phyloP scores from a whole-genome alignment of 345 rosid genomes.

The Rhodamnia argentea region DNA sequence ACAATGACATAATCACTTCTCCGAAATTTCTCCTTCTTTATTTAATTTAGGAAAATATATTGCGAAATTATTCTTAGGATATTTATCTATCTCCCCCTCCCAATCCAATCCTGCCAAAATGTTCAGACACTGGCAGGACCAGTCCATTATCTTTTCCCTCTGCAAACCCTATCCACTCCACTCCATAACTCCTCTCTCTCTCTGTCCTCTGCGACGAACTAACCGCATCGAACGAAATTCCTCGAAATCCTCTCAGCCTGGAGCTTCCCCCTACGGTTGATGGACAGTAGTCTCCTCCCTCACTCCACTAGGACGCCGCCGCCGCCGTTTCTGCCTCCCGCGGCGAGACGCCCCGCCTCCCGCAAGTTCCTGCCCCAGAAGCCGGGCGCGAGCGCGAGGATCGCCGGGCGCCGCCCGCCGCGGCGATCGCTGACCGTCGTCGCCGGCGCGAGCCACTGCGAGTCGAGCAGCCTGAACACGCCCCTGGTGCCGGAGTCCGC shows the following conservation, averaged over 20 bases:
- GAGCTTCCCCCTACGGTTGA: slow-evolving; percentile 6
- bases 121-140: neutral
- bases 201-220: neutral
- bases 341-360: neutral
- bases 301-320: slow-evolving; percentile 14
- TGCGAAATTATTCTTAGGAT: neutral
- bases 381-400: neutral
- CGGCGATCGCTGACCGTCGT: slow-evolving; percentile 10
- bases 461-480: slow-evolving; percentile 72
- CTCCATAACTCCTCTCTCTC: neutral
- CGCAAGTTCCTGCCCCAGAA: neutral
- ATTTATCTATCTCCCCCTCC: neutral
- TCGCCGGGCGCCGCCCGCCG: neutral
- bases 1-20: neutral
- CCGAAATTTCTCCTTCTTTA: neutral
- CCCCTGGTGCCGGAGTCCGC: slow-evolving; percentile 69
- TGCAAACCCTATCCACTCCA: neutral
- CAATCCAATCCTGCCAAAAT: neutral
- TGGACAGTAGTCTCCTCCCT: slow-evolving; percentile 43
- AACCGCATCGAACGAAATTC: neutral
- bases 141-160: neutral
- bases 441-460: slow-evolving; percentile 72
- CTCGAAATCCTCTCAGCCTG: neutral
- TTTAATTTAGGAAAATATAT: neutral
- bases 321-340: slow-evolving; percentile 17